Percentiles rank a stretch among this genome's conserved stretches.
phyloP scores from a whole-genome alignment of 2,329 filamentous ascomycete genomes.

The Sphaerulina musiva region DNA sequence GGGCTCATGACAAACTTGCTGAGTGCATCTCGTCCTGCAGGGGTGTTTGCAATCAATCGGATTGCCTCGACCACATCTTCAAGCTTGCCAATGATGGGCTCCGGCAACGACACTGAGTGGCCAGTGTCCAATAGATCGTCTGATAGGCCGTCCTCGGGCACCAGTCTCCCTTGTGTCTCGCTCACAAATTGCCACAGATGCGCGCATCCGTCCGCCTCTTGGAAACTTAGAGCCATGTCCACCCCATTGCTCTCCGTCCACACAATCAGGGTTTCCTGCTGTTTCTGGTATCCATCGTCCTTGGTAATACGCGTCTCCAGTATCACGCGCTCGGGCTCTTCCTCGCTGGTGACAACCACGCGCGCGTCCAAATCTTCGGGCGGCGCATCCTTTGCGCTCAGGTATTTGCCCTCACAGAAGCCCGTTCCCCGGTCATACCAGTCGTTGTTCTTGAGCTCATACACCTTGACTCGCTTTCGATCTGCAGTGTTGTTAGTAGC shows the following conservation, averaged over 20 bases:
- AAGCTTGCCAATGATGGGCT: constrained; percentile 74
- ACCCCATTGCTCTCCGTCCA: constrained; percentile 90
- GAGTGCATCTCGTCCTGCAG: constrained; percentile 73
- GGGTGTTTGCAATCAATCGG: constrained; percentile 67
- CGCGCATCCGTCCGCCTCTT: constrained; percentile 90
- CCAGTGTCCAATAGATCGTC: constrained; percentile 77
- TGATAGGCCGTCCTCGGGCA: constrained; percentile 72
- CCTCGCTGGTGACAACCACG: constrained; percentile 89
- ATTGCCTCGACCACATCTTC: constrained; percentile 79
- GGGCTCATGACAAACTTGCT: constrained; percentile 80
- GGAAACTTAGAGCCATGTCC: constrained; percentile 97
- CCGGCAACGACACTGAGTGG: constrained; percentile 65
- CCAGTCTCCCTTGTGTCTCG: constrained; percentile 69
- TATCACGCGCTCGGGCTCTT: constrained; percentile 73
- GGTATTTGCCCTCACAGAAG: constrained; percentile 75
- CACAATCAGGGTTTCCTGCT: constrained; percentile 97
- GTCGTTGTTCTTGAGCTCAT: constrained; percentile 96
- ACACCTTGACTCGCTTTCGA: constrained; percentile 82
- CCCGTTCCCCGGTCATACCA: constrained; percentile 98
- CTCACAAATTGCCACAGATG: constrained; percentile 94
- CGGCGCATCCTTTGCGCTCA: constrained; percentile 41
- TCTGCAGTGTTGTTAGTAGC: constrained; percentile 36
- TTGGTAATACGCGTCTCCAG: constrained; percentile 85
- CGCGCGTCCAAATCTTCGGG: constrained; percentile 65
- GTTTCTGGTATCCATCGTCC: constrained; percentile 95